These are phyloP conservation scores for Fomes fomentarius DNA, from an alignment of 1,284 basidiomycete species.

Conservation along the genomic window DNA sequence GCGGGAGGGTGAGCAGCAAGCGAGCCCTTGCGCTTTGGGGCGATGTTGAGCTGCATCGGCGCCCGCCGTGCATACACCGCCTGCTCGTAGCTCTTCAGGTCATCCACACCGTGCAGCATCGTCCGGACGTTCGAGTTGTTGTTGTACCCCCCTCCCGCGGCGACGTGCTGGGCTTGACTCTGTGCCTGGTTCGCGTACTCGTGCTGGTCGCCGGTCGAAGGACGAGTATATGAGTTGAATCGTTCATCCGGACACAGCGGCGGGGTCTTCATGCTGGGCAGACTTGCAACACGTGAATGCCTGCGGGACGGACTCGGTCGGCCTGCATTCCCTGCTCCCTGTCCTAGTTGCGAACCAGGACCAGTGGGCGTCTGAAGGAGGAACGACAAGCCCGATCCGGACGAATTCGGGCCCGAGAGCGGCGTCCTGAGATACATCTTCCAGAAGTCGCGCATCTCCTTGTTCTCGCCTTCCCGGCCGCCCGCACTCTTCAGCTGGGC, in stretches of 20 bases:
- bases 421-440: conserved; percentile 75
- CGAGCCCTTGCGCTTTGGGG: conserved; percentile 39
- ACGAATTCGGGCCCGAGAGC: conserved; percentile 46
- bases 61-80: conserved; percentile 70
- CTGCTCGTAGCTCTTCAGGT: conserved; percentile 72
- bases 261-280: conserved; percentile 70
- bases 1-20: conserved; percentile 7
- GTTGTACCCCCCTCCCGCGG: no score
- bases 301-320: conserved; percentile 36
- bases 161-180: conserved; percentile 12
- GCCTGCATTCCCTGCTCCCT: conserved; percentile 2
- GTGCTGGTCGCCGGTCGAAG: conserved; percentile 9
- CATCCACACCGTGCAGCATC: conserved; percentile 53
- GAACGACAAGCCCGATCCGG: conserved; percentile 21
- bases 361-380: conserved; percentile 31
- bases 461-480: conserved; percentile 50
- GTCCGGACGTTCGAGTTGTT: conserved; percentile 35
- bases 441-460: conserved; percentile 74
- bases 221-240: conserved; percentile 6
- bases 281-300: conserved; percentile 59
- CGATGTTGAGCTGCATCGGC: conserved; percentile 54
- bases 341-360: conserved; percentile 31
- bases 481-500: conserved; percentile 31
- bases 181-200: conserved; percentile 10
- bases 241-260: conserved; percentile 26